Percentiles rank a stretch among this genome's conserved stretches.
These are phyloP conservation scores for Lactarius akahatsu DNA, from an alignment of 768 basidiomycete species.

Conservation along the genomic window DNA sequence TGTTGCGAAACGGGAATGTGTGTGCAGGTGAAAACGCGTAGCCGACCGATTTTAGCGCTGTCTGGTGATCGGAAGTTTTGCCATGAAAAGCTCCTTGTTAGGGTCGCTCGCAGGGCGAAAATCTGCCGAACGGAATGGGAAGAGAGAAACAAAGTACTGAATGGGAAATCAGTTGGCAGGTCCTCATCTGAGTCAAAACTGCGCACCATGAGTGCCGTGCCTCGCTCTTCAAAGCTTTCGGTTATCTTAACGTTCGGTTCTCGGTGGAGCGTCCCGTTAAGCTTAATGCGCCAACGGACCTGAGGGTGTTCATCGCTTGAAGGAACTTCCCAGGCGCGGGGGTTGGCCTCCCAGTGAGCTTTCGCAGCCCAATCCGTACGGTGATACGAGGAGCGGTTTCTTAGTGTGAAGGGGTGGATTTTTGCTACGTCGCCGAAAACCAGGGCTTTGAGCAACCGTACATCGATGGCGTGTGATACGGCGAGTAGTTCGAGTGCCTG, in stretches of 20 bases:
- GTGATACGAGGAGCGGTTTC: not conserved
- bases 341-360: slow-evolving; percentile 17
- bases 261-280: slow-evolving; percentile 14
- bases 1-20: not conserved
- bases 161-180: not conserved
- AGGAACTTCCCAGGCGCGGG: not conserved
- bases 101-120: not conserved
- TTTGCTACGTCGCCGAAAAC: slow-evolving; percentile 18
- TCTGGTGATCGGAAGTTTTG: not conserved
- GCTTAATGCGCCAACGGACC: slow-evolving; percentile 15
- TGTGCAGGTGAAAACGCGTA: not conserved
- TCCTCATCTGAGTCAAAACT: not conserved
- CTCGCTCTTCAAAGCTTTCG: slow-evolving; percentile 13
- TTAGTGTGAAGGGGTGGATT: slow-evolving; percentile 1
- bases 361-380: slow-evolving; percentile 8
- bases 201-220: slow-evolving; percentile 20
- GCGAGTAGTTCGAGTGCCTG: slow-evolving; percentile 18
- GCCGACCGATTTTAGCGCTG: not conserved
- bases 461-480: slow-evolving; percentile 13
- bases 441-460: slow-evolving; percentile 20
- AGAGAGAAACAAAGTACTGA: slow-evolving; percentile 18
- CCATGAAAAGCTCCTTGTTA: slow-evolving; percentile 11
- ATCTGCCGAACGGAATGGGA: not conserved
- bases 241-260: not conserved
- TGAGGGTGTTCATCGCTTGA: not conserved